Evolutionary conservation across 2,329 filamentous ascomycete genomes (phyloP).

Genomic region (Coniochaeta sp.): DNA sequence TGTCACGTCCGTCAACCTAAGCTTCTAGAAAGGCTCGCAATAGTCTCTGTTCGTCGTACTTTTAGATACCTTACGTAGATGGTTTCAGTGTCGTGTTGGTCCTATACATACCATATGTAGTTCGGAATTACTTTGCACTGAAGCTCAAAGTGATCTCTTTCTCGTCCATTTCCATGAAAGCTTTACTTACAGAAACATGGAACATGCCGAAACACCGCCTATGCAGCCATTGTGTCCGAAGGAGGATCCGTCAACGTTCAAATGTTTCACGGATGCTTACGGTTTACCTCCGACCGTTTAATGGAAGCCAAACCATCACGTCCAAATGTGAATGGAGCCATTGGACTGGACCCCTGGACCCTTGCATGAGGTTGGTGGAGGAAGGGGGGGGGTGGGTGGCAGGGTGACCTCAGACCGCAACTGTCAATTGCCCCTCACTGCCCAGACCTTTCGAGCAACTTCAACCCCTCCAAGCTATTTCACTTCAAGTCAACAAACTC

Average conservation of each 20-base stretch:
- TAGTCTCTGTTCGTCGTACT: no score
- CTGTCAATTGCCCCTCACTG: conserved; percentile 1
- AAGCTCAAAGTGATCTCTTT: no score
- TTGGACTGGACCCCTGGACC: background rate
- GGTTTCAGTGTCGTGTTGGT: no score
- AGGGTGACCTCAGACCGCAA: background rate
- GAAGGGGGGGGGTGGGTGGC: background rate
- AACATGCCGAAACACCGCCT: background rate
- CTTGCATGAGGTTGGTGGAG: background rate
- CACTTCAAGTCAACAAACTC: background rate
- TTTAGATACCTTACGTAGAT: no score
- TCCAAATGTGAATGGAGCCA: background rate
- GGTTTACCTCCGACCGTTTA: background rate
- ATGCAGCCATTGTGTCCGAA: background rate
- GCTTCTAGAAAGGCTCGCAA: no score
- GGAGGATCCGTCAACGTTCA: background rate
- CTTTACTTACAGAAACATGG: no score
- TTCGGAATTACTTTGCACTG: no score
- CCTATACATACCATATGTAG: no score
- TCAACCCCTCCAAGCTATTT: background rate
- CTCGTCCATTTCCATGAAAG: background rate
- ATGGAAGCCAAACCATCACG: background rate
- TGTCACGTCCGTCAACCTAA: no score
- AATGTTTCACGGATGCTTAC: background rate
- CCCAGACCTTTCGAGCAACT: background rate